These are phyloP conservation scores for Kodamaea plutei DNA, from an alignment of 1,139 yeast genomes.

Conservation along the genomic window DNA sequence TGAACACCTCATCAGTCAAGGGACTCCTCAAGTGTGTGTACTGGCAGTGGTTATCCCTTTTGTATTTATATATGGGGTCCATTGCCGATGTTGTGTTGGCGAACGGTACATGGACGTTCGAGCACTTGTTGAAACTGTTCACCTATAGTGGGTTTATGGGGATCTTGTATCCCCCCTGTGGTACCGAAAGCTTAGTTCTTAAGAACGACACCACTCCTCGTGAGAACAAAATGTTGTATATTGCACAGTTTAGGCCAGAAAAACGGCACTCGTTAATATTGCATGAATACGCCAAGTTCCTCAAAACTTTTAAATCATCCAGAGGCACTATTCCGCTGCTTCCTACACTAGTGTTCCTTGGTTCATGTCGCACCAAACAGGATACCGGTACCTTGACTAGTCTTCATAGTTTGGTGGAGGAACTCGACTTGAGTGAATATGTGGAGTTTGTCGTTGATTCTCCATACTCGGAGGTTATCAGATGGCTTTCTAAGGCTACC, in stretches of 20 bases:
- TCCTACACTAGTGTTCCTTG: conserved; percentile 68
- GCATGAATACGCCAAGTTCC: conserved; percentile 55
- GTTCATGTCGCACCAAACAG: conserved; percentile 70
- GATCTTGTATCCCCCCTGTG: conserved; percentile 84
- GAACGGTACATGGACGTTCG: conserved; percentile 89
- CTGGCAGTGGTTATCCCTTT: conserved; percentile 61
- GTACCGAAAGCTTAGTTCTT: conserved; percentile 49
- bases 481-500: conserved; percentile 53
- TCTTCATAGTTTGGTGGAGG: conserved; percentile 44
- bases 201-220: conserved; percentile 24
- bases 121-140: conserved; percentile 70
- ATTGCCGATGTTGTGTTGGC: conserved; percentile 65
- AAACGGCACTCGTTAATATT: conserved; percentile 79
- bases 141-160: conserved; percentile 30
- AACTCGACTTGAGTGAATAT: conserved; percentile 42
- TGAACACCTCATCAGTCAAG: conserved; percentile 33
- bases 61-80: conserved; percentile 66
- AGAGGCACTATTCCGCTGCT: conserved; percentile 18
- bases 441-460: conserved; percentile 76
- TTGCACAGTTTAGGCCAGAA: conserved; percentile 96
- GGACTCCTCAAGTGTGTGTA: conserved; percentile 49
- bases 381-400: conserved; percentile 60
- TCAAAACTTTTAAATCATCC: conserved; percentile 19
- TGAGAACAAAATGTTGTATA: conserved; percentile 57
- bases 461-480: conserved; percentile 58